Conservation (phyloP, 2,329 filamentous ascomycete species). For the Mycosphaerella sp. region DNA sequence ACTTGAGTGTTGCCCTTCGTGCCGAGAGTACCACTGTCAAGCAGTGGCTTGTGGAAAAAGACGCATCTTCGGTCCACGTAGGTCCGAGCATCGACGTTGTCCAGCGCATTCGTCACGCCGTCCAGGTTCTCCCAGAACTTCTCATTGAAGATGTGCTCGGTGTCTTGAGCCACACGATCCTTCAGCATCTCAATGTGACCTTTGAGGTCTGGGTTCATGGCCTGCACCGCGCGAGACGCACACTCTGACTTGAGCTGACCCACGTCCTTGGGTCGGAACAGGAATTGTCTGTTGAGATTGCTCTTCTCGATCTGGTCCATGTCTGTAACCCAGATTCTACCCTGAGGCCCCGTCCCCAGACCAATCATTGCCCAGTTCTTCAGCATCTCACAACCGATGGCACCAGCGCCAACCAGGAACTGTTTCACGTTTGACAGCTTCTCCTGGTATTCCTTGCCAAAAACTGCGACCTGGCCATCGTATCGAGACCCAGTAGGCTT, state of each 20-base stretch:
- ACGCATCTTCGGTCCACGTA: constrained; percentile 96
- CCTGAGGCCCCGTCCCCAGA: constrained; percentile 77
- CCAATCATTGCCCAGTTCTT: constrained; percentile 99
- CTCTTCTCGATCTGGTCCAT: constrained; percentile 99
- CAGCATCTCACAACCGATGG: constrained; percentile 97
- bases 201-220: constrained; percentile 88
- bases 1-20: constrained; percentile 99
- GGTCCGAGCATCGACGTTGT: constrained; percentile 94
- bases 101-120: constrained; percentile 91
- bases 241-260: constrained; percentile 95
- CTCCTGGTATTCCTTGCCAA: constrained; percentile 87
- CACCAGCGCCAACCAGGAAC: constrained; percentile 92
- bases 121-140: constrained; percentile 82
- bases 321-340: constrained; percentile 87
- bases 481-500: constrained; percentile 79
- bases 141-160: constrained; percentile 91
- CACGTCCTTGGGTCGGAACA: constrained; percentile 90
- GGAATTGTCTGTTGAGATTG: constrained; percentile 94
- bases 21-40: constrained; percentile 96
- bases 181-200: constrained; percentile 80
- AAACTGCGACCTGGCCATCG: constrained; percentile 94
- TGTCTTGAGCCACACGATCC: constrained; percentile 85
- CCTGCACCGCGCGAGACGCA: constrained; percentile 79
- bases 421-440: constrained; percentile 86
- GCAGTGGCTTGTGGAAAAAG: constrained; percentile 93